Conservation (phyloP, 371 early-diverging fungal genomes). For the Mucor lusitanicus region DNA sequence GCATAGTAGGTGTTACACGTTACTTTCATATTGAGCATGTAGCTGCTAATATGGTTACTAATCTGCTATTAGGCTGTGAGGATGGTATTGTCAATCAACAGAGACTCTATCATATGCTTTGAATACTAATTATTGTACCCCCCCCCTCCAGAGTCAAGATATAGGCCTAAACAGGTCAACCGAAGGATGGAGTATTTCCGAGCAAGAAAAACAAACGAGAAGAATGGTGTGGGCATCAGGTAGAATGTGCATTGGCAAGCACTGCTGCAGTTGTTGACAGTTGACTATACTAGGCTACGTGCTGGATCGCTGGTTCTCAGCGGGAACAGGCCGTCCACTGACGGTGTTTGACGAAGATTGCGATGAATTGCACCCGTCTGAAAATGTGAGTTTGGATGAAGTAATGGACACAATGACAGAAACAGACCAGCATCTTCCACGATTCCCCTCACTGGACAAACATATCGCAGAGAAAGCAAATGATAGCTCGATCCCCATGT, state of each 20-base stretch:
- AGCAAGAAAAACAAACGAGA: constrained; percentile 49
- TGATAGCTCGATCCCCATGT: constrained; percentile 17
- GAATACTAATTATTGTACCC: background rate
- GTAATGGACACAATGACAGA: constrained; percentile 34
- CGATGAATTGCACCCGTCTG: constrained; percentile 33
- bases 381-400: constrained; percentile 32
- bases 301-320: constrained; percentile 44
- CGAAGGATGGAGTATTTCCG: constrained; percentile 34
- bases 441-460: constrained; percentile 16
- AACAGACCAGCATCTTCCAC: constrained; percentile 15
- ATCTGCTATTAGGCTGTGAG: constrained; percentile 21
- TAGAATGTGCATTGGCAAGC: background rate
- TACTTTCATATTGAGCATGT: background rate
- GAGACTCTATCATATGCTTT: background rate
- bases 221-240: constrained; percentile 54
- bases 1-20: constrained; percentile 14
- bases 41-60: background rate
- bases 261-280: too few species aligned
- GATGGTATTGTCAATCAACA: constrained; percentile 11
- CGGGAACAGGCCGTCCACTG: constrained; percentile 32
- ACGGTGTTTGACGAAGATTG: constrained; percentile 40
- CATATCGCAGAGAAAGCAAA: background rate
- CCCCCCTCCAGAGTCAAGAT: constrained; percentile 53
- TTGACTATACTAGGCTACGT: too few species aligned
- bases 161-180: constrained; percentile 53